Evolutionary conservation across 768 basidiomycete genomes (phyloP).

Genomic region (Termitomyces heimii): DNA sequence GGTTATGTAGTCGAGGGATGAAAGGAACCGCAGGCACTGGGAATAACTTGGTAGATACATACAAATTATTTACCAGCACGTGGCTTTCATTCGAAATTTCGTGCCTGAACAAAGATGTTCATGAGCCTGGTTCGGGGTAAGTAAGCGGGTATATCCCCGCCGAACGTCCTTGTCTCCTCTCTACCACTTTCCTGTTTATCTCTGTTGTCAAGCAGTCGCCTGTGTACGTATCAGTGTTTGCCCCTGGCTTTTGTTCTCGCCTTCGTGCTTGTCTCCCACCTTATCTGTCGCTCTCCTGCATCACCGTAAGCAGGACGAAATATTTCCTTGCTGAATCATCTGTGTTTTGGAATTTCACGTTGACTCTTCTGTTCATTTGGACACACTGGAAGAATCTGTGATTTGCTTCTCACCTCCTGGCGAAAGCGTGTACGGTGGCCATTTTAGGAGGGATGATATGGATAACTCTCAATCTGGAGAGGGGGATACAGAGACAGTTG

Average conservation of each 20-base stretch:
- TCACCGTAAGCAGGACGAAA: not conserved
- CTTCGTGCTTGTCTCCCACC: not conserved
- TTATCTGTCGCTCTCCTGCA: slow-evolving; percentile 2
- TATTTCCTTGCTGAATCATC: not conserved
- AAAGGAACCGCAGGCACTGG: not conserved
- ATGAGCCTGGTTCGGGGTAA: slow-evolving; percentile 3
- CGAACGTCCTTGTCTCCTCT: not conserved
- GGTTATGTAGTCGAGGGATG: not conserved
- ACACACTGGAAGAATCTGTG: slow-evolving; percentile 22
- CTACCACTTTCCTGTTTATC: not conserved
- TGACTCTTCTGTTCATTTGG: not conserved
- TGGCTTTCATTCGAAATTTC: slow-evolving; percentile 3
- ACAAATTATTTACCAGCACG: slow-evolving; percentile 1
- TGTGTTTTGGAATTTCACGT: not conserved
- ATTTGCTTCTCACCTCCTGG: slow-evolving; percentile 18
- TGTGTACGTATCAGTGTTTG: not conserved
- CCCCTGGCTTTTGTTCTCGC: not conserved
- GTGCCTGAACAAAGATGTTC: slow-evolving; percentile 9
- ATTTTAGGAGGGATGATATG: slow-evolving; percentile 31
- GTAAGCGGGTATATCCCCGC: slow-evolving; percentile 13
- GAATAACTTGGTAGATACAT: not conserved
- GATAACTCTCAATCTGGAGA: slow-evolving; percentile 23
- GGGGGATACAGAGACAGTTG: slow-evolving; percentile 15
- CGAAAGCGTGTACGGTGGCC: slow-evolving; percentile 10
- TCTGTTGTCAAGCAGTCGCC: not conserved